Evolutionary conservation across 345 rosid species (phyloP), one percentile per base, ranked within the genome.

Genomic region (Stellera chamaejasme): DNA sequence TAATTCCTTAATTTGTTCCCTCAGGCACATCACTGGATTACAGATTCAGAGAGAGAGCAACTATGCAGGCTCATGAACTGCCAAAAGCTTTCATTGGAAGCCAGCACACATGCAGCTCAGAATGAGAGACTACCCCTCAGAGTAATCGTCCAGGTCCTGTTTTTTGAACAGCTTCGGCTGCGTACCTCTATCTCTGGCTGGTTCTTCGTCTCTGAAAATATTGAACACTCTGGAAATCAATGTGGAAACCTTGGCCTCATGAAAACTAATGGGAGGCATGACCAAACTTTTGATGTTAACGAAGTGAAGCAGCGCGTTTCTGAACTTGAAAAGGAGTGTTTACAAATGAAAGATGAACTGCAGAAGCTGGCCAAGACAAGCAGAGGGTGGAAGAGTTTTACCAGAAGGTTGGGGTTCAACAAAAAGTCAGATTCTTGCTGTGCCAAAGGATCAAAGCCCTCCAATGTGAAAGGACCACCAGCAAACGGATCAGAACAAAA

Each of bases 41-140:
- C 83, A 27, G 95, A 87, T 68, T 51, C 73, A 13, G 95, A 87
- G 65, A 80, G 84, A 60, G 95, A 87, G 63, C 87, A 83, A 44
- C 66, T 87, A 41, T 82, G 95, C 66, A 79, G 88, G 51, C 82
- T 84, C 19, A 80, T 87, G 91, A 80, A 84, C 61, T 84, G 91
- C 72, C 91, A 87, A 67, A 87, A 83, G 72, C 85, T 87, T 12
- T 87, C 95, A 61, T 12, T 87, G 56, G 91, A 87, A 69, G 95
- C 95, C 48, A 84, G 88, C 77, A 78, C 88, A 1, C 95, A 87
- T 46, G 91, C 85, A 27, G 85, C 95, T n/a, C 95, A 87, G 67
- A 87, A 87, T 56, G 95, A 81, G 72, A 75, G 88, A 80, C 67
- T 86, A 27, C 95, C 95, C 14, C 85, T 86, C 45, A 65, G 90